These are phyloP conservation scores for Talaromyces trachyspermus DNA, from an alignment of 495 filamentous ascomycete species.

Conservation along the genomic window DNA sequence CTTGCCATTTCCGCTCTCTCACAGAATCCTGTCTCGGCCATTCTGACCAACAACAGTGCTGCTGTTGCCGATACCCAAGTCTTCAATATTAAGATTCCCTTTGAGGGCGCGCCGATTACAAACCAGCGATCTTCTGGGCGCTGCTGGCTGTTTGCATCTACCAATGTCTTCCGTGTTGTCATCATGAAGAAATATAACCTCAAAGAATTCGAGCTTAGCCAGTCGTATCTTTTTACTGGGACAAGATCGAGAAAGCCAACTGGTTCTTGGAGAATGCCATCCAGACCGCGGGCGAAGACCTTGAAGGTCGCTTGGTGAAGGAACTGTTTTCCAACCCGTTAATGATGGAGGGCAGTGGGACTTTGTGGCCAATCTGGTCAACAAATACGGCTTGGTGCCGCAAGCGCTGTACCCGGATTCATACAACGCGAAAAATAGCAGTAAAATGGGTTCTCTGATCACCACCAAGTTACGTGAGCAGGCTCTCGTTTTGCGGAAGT, in stretches of 20 bases:
- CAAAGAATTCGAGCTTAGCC: conserved; percentile 72
- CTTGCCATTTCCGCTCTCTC: conserved; percentile 64
- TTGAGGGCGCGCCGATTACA: conserved; percentile 77
- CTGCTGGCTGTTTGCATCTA: conserved; percentile 85
- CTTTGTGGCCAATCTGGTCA: conserved; percentile 79
- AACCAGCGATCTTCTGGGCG: conserved; percentile 73
- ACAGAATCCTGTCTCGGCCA: conserved; percentile 43
- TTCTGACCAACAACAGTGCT: conserved; percentile 44
- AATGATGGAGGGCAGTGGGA: conserved; percentile 87
- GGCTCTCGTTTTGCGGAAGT: conserved; percentile 53
- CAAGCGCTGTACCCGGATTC: conserved; percentile 73
- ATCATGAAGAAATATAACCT: conserved; percentile 75
- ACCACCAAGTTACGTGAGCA: conserved; percentile 84
- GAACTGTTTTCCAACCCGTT: conserved; percentile 58
- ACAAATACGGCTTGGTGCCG: conserved; percentile 79
- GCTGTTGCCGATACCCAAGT: conserved; percentile 59
- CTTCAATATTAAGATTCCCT: conserved; percentile 75
- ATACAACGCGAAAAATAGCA: conserved; percentile 64
- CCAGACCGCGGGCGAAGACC: conserved; percentile 57
- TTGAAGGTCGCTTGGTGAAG: conserved; percentile 64
- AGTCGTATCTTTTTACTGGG: conserved; percentile 91
- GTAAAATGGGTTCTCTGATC: conserved; percentile 63
- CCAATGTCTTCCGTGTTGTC: conserved; percentile 79
- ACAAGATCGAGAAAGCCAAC: conserved; percentile 89
- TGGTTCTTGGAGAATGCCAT: conserved; percentile 80